phyloP scores from a whole-genome alignment of 2,329 filamentous ascomycete species.

The Hypoxylon sp. region DNA sequence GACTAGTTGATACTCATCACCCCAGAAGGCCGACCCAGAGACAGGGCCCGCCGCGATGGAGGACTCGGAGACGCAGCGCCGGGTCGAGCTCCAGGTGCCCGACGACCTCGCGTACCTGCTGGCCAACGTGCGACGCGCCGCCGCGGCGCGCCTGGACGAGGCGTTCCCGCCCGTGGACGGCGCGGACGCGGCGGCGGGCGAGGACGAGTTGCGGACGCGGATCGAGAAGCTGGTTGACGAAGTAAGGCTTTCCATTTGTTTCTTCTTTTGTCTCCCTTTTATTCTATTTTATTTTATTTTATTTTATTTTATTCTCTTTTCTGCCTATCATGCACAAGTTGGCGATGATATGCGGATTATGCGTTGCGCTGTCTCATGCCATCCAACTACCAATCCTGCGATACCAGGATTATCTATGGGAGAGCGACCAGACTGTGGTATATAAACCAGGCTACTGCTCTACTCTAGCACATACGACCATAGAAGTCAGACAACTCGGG shows the following conservation, averaged over 20 bases:
- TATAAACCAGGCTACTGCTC: conserved; percentile 21
- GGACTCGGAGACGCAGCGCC: conserved; percentile 59
- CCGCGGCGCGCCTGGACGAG: conserved; percentile 70
- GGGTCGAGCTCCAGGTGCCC: conserved; percentile 80
- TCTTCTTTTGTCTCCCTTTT: conserved; percentile 2
- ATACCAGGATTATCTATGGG: neutral
- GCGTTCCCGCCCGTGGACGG: conserved; percentile 71
- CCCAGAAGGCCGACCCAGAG: too few relatives aligned
- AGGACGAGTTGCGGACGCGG: conserved; percentile 64
- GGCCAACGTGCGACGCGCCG: conserved; percentile 72
- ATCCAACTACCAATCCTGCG: too few relatives aligned
- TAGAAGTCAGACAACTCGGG: conserved; percentile 43
- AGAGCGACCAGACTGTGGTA: neutral
- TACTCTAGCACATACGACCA: conserved; percentile 43
- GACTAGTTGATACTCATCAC: neutral
- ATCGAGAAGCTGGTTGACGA: conserved; percentile 68
- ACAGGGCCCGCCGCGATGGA: conserved; percentile 1
- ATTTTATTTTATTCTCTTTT: neutral
- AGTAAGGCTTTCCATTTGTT: conserved; percentile 48
- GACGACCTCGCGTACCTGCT: conserved; percentile 77
- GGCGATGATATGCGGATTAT: too few relatives aligned
- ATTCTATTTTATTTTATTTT: neutral
- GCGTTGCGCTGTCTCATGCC: too few relatives aligned
- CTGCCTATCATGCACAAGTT: neutral
- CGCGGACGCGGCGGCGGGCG: conserved; percentile 44